A percentile compares a stretch with the other conserved stretches of the same genome.
phyloP scores from a whole-genome alignment of 1,139 yeast species.

The Blastobotrys persicus region DNA sequence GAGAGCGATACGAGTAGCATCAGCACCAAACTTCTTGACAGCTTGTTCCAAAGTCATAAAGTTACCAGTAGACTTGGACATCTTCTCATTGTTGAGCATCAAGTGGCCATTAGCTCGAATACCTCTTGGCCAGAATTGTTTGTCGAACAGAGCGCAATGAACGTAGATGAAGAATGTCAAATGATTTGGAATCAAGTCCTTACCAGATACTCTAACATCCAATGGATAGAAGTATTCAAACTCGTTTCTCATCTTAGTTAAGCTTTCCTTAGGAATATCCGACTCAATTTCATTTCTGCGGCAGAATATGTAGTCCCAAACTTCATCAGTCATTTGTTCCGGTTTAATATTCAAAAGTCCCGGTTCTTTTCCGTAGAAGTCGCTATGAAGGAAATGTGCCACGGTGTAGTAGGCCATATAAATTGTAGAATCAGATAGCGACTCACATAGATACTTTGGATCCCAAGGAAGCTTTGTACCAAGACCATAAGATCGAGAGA shows the following conservation, averaged over 20 bases:
- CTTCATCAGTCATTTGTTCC: conserved; percentile 88
- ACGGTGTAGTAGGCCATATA: conserved; percentile 96
- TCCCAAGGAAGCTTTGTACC: conserved; percentile 99
- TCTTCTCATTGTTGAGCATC: conserved; percentile 91
- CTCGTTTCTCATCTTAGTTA: conserved; percentile 80
- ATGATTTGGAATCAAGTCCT: conserved; percentile 96
- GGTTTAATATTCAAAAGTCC: conserved; percentile 77
- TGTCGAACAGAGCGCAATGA: conserved; percentile 91
- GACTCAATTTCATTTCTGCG: conserved; percentile 59
- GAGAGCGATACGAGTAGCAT: conserved; percentile 93
- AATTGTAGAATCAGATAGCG: conserved; percentile 91
- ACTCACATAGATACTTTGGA: conserved; percentile 86
- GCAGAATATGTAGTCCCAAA: conserved; percentile 85
- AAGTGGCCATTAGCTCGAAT: conserved; percentile 95
- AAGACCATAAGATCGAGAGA: conserved; percentile 92
- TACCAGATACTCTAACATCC: conserved; percentile 89
- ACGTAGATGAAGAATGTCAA: conserved; percentile 91
- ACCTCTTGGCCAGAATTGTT: conserved; percentile 89
- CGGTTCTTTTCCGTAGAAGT: conserved; percentile 71
- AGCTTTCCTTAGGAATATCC: conserved; percentile 59
- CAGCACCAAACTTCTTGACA: conserved; percentile 91
- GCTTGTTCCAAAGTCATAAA: conserved; percentile 87
- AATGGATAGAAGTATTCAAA: conserved; percentile 95
- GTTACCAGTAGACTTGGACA: conserved; percentile 98
- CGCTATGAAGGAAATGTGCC: conserved; percentile 79